phyloP scores from a whole-genome alignment of 2,329 filamentous ascomycete species.

The Epichloe bromicola region DNA sequence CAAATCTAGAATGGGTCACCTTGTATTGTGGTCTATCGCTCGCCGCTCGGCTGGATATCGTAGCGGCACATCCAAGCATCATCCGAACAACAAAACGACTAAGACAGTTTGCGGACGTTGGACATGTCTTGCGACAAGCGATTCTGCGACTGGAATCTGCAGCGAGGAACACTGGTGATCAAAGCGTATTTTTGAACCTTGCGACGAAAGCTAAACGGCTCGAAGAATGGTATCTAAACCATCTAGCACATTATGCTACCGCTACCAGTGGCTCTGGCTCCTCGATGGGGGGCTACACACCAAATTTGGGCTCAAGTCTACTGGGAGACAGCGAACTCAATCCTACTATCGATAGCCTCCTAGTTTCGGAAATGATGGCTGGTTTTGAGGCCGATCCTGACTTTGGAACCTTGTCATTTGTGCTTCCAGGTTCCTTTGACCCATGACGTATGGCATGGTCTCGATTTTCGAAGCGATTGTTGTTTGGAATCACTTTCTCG shows the following conservation, averaged over 20 bases:
- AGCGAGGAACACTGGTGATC: constrained; percentile 8
- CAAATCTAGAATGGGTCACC: constrained; percentile 20
- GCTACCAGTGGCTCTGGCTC: background rate
- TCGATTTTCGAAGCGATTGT: no score
- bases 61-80: constrained; percentile 15
- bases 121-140: constrained; percentile 17
- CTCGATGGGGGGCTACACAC: background rate
- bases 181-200: constrained; percentile 15
- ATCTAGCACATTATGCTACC: background rate
- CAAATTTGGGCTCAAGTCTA: background rate
- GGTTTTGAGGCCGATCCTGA: background rate
- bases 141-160: constrained; percentile 16
- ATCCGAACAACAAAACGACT: constrained; percentile 14
- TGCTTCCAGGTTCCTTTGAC: background rate
- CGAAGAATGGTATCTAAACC: constrained; percentile 12
- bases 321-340: background rate
- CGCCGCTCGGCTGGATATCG: constrained; percentile 15
- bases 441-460: background rate
- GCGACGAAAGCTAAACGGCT: constrained; percentile 9
- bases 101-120: constrained; percentile 17
- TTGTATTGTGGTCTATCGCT: constrained; percentile 19
- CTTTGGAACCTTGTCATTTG: background rate
- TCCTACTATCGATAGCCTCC: background rate
- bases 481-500: no score
- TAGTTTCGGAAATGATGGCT: background rate